Base-by-base conservation (phyloP, 179 eudicot genomes). In the Vitellaria paradoxa region DNA sequence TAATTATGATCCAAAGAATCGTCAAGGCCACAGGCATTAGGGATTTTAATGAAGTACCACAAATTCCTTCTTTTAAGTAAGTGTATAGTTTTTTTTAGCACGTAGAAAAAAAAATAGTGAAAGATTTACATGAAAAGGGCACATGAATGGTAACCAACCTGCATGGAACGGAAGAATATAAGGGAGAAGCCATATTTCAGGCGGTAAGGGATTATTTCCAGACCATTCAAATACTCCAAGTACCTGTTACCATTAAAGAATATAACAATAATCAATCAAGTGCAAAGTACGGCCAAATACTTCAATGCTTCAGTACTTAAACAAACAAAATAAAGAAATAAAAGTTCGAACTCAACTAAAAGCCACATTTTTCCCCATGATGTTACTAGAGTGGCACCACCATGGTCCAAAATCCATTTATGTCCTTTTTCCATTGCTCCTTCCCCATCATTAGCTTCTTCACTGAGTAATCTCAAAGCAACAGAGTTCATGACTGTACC, bases 361-460 rank as follows among this genome's bases (percentile, higher is more conserved):
- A 93, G 97, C 98, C 98, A 93, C 90, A 92, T 80, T 78, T 93
- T 93, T 24, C 97, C 98, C 98, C 98, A 93, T 45, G 98, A 93
- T 47, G 98, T 84, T 65, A 88, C 88, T 62, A 88, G 89, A 78
- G 97, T 91, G 66, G 98, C 96, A 78, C 92, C 85, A 73, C 98
- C 98, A 84, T 89, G 98, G 68, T 88, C 91, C 68, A 87, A 77
- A 84, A 92, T 89, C 98, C 98, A 93, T 65, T 83, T 87, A 21
- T 87, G 86, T 55, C 91, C 98, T 77, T 89, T 91, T 82, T 89
- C 97, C 86, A 92, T 88, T 57, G 91, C 89, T 65, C 97, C 93
- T 78, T 91, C 82, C 72, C 97, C 94, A 74, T 85, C 94, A 81
- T 88, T 83, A 46, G 88, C 81, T 77, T 83, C 94, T 85, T 94